Conservation (phyloP, 2,329 filamentous ascomycete species). For the Arthrinium phaeospermum region DNA sequence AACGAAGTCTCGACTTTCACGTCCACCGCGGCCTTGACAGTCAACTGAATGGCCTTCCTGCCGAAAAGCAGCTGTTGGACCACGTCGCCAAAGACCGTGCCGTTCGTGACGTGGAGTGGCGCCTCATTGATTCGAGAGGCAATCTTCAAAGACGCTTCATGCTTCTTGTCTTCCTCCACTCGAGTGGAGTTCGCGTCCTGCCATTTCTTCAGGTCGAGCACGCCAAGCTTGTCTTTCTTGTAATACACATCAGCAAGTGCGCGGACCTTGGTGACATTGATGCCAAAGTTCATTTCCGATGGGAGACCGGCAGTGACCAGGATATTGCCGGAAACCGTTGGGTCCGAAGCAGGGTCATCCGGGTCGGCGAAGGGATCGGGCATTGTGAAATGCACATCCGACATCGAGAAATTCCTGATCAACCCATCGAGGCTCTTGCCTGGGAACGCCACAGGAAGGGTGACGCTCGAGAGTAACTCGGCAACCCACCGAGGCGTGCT, state of each 20-base stretch:
- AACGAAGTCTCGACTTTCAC: constrained; percentile 82
- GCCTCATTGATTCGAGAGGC: constrained; percentile 78
- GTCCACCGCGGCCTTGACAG: constrained; percentile 81
- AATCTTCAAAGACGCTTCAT: constrained; percentile 71
- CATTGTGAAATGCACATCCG: constrained; percentile 83
- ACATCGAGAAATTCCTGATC: constrained; percentile 86
- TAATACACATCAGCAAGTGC: constrained; percentile 85
- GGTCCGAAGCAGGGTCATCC: constrained; percentile 72
- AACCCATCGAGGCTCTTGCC: constrained; percentile 81
- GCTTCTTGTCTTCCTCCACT: constrained; percentile 60
- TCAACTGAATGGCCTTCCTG: constrained; percentile 69
- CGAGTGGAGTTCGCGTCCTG: constrained; percentile 82
- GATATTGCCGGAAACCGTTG: constrained; percentile 83
- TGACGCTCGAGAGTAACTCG: constrained; percentile 80
- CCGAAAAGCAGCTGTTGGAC: constrained; percentile 83
- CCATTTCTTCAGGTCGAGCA: constrained; percentile 81
- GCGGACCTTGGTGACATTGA: constrained; percentile 78
- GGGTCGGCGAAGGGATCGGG: constrained; percentile 82
- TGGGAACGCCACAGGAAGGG: constrained; percentile 82
- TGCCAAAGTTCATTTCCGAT: constrained; percentile 82
- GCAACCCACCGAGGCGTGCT: constrained; percentile 83
- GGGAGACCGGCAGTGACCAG: constrained; percentile 80
- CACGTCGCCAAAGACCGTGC: constrained; percentile 78
- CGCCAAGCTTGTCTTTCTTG: constrained; percentile 76
- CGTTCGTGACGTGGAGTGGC: constrained; percentile 82